phyloP scores from a whole-genome alignment of 2,329 filamentous ascomycete genomes.

The Penicillium sp. region DNA sequence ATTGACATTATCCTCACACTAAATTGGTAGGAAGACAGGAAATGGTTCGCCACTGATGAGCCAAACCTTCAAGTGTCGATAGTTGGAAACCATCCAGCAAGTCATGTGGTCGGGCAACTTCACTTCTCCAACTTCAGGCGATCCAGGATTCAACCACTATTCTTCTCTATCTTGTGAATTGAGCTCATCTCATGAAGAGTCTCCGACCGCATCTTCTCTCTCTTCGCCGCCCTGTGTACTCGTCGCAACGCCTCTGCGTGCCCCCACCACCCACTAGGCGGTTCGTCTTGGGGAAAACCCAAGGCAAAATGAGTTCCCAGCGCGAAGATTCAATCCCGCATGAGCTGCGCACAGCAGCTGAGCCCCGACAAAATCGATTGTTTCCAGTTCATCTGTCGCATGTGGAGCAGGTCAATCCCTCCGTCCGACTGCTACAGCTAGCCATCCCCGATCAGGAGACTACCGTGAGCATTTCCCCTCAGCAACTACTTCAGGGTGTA shows the following conservation, averaged over 20 bases:
- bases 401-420: slow-evolving; percentile 60
- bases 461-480: slow-evolving; percentile 38
- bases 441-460: slow-evolving; percentile 49
- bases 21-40: too few relatives aligned
- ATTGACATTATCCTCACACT: too few relatives aligned
- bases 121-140: slow-evolving; percentile 1
- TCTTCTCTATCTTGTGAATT: neutral
- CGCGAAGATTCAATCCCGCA: slow-evolving; percentile 48
- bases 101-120: slow-evolving; percentile 13
- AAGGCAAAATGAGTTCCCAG: slow-evolving; percentile 25
- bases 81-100: neutral
- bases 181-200: slow-evolving; percentile 11
- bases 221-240: slow-evolving; percentile 8
- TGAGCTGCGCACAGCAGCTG: slow-evolving; percentile 64
- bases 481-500: too few relatives aligned
- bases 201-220: slow-evolving; percentile 8
- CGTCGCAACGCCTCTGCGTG: slow-evolving; percentile 2
- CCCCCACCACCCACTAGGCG: slow-evolving; percentile 3
- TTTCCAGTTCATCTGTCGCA: slow-evolving; percentile 57
- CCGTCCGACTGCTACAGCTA: slow-evolving; percentile 63
- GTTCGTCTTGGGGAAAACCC: neutral
- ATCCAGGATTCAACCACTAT: neutral
- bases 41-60: too few relatives aligned
- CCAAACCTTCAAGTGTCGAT: neutral
- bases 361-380: slow-evolving; percentile 63